phyloP scores from a whole-genome alignment of 2,329 filamentous ascomycete genomes.

The Claviceps capensis region DNA sequence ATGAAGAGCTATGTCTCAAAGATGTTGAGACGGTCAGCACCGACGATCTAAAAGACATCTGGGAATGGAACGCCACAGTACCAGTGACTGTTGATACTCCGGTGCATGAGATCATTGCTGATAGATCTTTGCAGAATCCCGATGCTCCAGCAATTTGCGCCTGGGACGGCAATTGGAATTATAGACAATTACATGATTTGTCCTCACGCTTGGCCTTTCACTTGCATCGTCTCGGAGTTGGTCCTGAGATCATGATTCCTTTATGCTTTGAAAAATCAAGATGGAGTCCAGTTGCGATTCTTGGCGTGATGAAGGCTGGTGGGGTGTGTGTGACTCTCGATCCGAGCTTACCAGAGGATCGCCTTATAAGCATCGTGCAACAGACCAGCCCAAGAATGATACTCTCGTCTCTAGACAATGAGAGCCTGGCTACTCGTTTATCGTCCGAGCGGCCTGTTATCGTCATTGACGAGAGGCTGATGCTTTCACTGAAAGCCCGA shows the following conservation, averaged over 20 bases:
- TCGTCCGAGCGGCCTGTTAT: neutral
- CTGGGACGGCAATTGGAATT: constrained; percentile 27
- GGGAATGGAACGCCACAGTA: constrained; percentile 3
- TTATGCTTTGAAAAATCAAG: constrained; percentile 7
- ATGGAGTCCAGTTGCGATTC: constrained; percentile 5
- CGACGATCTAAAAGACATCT: constrained; percentile 6
- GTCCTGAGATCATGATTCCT: constrained; percentile 1
- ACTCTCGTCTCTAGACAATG: constrained; percentile 9
- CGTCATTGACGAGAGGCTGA: constrained; percentile 1
- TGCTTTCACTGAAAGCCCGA: neutral
- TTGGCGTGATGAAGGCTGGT: constrained; percentile 5
- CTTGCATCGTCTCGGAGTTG: constrained; percentile 3
- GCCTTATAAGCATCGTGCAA: constrained; percentile 8
- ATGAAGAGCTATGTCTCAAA: neutral
- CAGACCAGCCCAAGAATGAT: constrained; percentile 8
- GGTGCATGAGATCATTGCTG: constrained; percentile 5
- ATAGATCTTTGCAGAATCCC: neutral
- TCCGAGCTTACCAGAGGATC: constrained; percentile 8
- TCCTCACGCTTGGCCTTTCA: constrained; percentile 5
- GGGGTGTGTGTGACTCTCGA: constrained; percentile 7
- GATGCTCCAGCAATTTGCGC: constrained; percentile 6
- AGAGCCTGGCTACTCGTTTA: constrained; percentile 5
- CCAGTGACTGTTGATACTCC: constrained; percentile 2
- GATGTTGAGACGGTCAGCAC: neutral
- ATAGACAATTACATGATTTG: constrained; percentile 17